Conservation (phyloP, 106 monocot genomes). For the Hemerocallis citrina region DNA sequence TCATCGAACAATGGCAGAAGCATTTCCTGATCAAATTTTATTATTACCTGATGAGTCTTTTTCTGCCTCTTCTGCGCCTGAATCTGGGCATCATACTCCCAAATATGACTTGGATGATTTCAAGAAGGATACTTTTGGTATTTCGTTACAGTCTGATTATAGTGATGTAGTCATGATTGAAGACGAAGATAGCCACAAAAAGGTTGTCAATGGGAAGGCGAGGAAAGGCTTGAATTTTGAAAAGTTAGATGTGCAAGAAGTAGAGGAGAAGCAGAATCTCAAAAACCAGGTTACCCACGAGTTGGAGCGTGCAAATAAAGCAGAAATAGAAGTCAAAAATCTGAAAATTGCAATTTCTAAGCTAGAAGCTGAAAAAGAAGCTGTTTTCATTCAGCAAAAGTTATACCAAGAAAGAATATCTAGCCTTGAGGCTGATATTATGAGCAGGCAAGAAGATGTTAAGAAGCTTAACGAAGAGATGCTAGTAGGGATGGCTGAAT, state of each 20-base stretch:
- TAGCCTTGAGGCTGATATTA: constrained; percentile 49
- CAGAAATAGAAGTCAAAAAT: constrained; percentile 21
- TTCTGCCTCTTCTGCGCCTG: constrained; percentile 16
- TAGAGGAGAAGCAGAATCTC: constrained; percentile 41
- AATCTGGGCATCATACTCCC: constrained; percentile 41
- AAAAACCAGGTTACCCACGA: constrained; percentile 31
- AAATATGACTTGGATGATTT: constrained; percentile 20
- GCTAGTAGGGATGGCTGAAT: constrained; percentile 4
- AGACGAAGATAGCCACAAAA: too few species aligned
- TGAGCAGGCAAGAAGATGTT: constrained; percentile 23
- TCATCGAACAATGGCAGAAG: constrained; percentile 74
- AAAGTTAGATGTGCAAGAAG: constrained; percentile 24
- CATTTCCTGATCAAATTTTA: constrained; percentile 74
- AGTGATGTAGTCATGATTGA: constrained; percentile 7
- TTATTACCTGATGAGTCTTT: constrained; percentile 57
- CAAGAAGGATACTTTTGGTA: constrained; percentile 20
- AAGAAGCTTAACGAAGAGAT: constrained; percentile 52
- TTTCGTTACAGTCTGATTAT: constrained; percentile 12
- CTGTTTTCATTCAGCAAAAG: constrained; percentile 39
- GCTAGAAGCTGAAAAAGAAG: constrained; percentile 50
- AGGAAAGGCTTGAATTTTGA: constrained; percentile 22
- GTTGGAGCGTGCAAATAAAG: constrained; percentile 35
- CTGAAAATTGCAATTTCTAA: constrained; percentile 35
- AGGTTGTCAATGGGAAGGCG: constrained; percentile 5
- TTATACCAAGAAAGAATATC: constrained; percentile 35